phyloP scores from a whole-genome alignment of 2,329 filamentous ascomycete genomes.

The Bipolaris victoriae region DNA sequence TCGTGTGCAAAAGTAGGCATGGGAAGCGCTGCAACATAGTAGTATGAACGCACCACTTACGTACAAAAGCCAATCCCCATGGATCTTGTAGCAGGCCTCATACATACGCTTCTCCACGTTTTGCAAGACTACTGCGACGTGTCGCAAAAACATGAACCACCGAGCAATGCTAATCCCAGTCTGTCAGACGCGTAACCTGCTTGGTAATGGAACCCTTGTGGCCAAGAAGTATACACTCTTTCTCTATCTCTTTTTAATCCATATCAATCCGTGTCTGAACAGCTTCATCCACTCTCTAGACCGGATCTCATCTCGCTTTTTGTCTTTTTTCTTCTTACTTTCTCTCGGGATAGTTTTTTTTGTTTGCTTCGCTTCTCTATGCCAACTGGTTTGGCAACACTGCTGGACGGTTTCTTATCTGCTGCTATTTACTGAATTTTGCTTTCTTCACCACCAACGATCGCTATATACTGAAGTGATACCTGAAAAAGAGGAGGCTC shows the following conservation, averaged over 20 bases:
- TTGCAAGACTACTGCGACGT: conserved; percentile 14
- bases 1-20: neutral
- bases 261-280: conserved; percentile 9
- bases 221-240: conserved; percentile 6
- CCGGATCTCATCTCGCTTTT: conserved; percentile 3
- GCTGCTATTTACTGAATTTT: neutral
- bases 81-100: neutral
- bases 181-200: conserved; percentile 13
- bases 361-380: conserved; percentile 11
- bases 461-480: neutral
- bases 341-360: neutral
- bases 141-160: conserved; percentile 9
- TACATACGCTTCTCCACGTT: neutral
- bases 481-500: neutral
- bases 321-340: conserved; percentile 5
- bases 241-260: neutral
- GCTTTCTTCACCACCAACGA: neutral
- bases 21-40: neutral
- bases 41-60: neutral
- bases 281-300: conserved; percentile 5
- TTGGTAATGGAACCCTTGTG: conserved; percentile 4
- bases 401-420: conserved; percentile 17
- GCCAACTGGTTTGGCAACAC: conserved; percentile 16
- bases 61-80: neutral
- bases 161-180: conserved; percentile 12